phyloP scores from a whole-genome alignment of 768 basidiomycete species.

The Russula brevipes region DNA sequence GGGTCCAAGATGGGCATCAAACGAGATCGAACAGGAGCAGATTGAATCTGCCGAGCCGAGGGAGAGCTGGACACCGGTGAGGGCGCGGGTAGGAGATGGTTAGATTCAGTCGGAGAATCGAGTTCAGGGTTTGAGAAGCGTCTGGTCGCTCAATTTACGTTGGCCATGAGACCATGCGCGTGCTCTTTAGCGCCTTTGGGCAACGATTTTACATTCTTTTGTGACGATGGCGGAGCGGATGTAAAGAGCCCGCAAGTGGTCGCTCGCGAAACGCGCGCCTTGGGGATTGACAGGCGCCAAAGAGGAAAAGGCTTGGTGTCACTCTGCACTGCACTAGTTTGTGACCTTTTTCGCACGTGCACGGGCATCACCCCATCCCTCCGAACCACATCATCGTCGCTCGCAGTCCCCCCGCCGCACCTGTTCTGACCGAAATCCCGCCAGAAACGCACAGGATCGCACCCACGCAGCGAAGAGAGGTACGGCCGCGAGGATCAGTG shows the following conservation, averaged over 20 bases:
- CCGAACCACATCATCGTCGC: conserved; percentile 24
- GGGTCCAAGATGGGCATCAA: not conserved
- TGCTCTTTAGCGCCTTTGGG: not conserved
- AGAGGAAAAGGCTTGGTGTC: not conserved
- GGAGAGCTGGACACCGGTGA: not conserved
- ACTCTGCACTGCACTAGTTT: not conserved
- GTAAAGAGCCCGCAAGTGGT: not conserved
- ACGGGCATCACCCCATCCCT: conserved; percentile 21
- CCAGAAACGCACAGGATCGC: not conserved
- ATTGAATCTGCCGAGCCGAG: not conserved
- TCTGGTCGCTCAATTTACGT: not conserved
- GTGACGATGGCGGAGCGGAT: not conserved
- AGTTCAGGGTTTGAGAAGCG: conserved; percentile 3
- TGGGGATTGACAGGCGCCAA: not conserved
- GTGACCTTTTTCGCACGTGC: conserved; percentile 22
- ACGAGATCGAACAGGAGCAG: not conserved
- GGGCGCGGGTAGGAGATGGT: not conserved
- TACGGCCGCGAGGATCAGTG: not conserved
- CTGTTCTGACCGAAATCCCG: not conserved
- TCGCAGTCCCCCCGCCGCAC: not conserved
- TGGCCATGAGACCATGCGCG: not conserved
- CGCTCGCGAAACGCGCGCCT: not conserved
- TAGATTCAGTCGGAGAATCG: conserved; percentile 22
- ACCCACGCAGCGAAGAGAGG: not conserved
- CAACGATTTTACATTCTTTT: too few relatives aligned